A percentile compares a stretch with the other conserved stretches of the same genome.
Conservation (phyloP, 2,329 filamentous ascomycete species). For the Boeremia lycopersici region DNA sequence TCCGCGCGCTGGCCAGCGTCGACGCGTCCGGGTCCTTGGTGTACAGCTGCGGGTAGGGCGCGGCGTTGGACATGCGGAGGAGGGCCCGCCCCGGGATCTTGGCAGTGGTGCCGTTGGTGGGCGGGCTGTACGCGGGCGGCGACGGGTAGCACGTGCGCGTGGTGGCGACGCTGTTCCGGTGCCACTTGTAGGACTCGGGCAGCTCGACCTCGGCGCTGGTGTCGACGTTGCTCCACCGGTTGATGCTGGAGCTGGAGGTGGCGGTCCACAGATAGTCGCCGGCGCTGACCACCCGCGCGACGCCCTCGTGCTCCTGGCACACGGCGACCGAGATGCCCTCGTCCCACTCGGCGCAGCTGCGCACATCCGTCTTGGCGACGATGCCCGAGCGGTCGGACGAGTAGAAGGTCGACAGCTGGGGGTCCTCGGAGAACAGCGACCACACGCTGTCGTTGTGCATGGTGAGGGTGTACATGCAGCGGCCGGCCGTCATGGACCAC, state of each 20-base stretch:
- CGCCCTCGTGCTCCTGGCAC: conserved; percentile 86
- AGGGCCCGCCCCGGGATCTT: conserved; percentile 80
- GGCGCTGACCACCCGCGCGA: conserved; percentile 67
- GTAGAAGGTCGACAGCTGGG: conserved; percentile 87
- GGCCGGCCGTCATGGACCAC: conserved; percentile 92
- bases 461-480: conserved; percentile 96
- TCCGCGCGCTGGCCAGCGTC: conserved; percentile 59
- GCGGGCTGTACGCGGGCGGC: conserved; percentile 41
- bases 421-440: conserved; percentile 90
- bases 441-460: conserved; percentile 99
- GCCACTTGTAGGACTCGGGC: conserved; percentile 54
- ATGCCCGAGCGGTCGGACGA: conserved; percentile 90
- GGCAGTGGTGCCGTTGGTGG: conserved; percentile 47
- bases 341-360: conserved; percentile 76
- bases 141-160: conserved; percentile 50
- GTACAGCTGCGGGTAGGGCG: conserved; percentile 69
- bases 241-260: conserved; percentile 88
- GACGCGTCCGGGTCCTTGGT: conserved; percentile 62
- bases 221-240: conserved; percentile 87
- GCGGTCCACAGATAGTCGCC: conserved; percentile 87
- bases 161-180: conserved; percentile 61
- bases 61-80: conserved; percentile 82
- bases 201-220: conserved; percentile 72
- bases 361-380: conserved; percentile 94
- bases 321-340: conserved; percentile 90